These are phyloP conservation scores for Triticum dicoccoides DNA, from an alignment of 176 grass and related monocot genomes.

Conservation along the genomic window DNA sequence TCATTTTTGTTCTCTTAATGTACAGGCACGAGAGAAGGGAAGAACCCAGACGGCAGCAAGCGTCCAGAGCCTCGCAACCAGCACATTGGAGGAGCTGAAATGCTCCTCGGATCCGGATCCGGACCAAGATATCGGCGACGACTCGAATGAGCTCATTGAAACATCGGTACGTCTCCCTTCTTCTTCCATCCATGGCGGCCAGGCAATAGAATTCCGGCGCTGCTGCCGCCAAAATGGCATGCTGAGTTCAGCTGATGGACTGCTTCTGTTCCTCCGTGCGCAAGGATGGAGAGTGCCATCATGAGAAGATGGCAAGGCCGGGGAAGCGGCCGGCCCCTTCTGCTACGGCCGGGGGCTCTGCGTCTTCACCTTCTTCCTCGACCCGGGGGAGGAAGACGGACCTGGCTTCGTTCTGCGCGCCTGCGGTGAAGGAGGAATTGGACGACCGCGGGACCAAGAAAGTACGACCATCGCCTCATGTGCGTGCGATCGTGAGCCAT, in stretches of 20 bases:
- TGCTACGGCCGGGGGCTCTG: constrained; percentile 22
- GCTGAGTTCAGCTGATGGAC: background rate
- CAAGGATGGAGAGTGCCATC: constrained; percentile 50
- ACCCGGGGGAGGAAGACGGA: constrained; percentile 65
- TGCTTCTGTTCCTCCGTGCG: background rate
- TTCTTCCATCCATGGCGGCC: background rate
- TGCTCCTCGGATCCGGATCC: constrained; percentile 44
- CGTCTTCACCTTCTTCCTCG: constrained; percentile 8
- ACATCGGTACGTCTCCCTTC: constrained; percentile 43
- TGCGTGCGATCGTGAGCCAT: constrained; percentile 21
- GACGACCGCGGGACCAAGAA: constrained; percentile 40
- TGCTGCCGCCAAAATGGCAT: background rate
- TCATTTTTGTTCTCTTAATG: constrained; percentile 4
- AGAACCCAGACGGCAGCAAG: constrained; percentile 10
- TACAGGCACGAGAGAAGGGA: constrained; percentile 36
- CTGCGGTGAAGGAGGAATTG: constrained; percentile 10
- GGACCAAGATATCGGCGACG: constrained; percentile 37
- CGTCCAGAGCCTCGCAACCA: constrained; percentile 37
- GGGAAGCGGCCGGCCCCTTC: constrained; percentile 59
- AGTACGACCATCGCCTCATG: constrained; percentile 32
- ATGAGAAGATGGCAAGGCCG: constrained; percentile 18
- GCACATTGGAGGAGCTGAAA: constrained; percentile 36
- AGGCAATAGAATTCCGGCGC: too few species aligned
- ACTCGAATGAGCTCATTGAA: constrained; percentile 47
- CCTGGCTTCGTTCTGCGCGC: constrained; percentile 38